phyloP scores from a whole-genome alignment of 805 yeast species.

The Candida xyloterini region DNA sequence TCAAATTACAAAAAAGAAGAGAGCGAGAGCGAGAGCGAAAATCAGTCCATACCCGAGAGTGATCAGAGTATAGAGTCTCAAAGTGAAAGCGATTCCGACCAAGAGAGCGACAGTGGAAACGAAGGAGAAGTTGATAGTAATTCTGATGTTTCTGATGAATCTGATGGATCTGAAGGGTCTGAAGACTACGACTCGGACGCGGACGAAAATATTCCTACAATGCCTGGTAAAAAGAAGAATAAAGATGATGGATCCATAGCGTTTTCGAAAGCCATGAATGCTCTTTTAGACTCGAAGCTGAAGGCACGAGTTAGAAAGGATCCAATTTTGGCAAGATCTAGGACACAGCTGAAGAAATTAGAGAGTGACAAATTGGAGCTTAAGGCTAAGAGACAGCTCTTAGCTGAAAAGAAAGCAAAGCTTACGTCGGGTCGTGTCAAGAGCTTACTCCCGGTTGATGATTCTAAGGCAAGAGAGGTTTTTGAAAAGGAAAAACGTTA shows the following conservation, averaged over 20 bases:
- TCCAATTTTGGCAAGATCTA: slow-evolving; percentile 84
- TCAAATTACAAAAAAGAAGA: slow-evolving; percentile 24
- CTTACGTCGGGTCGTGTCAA: slow-evolving; percentile 66
- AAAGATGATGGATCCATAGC: slow-evolving; percentile 69
- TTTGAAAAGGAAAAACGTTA: slow-evolving; percentile 60
- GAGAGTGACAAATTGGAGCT: slow-evolving; percentile 80
- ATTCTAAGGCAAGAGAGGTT: slow-evolving; percentile 41
- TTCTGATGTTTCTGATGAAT: slow-evolving; percentile 18
- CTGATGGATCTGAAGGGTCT: slow-evolving; percentile 14
- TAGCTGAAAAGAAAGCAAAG: slow-evolving; percentile 66
- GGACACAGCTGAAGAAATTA: slow-evolving; percentile 64
- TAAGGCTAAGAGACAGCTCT: slow-evolving; percentile 70
- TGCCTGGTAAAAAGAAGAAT: slow-evolving; percentile 46
- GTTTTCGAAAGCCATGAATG: slow-evolving; percentile 80
- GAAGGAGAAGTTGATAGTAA: slow-evolving; percentile 13
- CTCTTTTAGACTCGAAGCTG: slow-evolving; percentile 77
- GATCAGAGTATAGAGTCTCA: slow-evolving; percentile 28
- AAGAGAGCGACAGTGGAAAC: slow-evolving; percentile 21
- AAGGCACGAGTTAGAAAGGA: slow-evolving; percentile 88
- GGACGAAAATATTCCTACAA: slow-evolving; percentile 35
- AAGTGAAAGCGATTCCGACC: slow-evolving; percentile 54
- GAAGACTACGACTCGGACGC: slow-evolving; percentile 13
- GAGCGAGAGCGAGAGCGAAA: slow-evolving; percentile 1
- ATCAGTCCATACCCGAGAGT: not conserved
- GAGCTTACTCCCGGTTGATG: slow-evolving; percentile 63